phyloP scores from a whole-genome alignment of 495 filamentous ascomycete genomes.

The Copromyces sp. region DNA sequence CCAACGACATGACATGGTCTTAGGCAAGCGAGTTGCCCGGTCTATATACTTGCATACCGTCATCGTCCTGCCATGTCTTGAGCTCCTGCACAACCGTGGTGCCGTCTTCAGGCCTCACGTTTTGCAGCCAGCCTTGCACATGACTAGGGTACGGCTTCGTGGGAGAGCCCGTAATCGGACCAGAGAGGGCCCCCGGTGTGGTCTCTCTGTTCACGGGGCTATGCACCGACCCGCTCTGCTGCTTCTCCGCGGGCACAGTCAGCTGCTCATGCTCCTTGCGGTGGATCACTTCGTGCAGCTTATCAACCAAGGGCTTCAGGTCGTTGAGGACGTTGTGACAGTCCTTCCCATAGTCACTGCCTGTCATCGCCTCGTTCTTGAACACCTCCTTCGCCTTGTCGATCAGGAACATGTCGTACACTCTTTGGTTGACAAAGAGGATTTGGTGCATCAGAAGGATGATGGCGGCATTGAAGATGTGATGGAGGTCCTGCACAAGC shows the following conservation, averaged over 20 bases:
- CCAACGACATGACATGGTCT: neutral
- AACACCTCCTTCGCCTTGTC: conserved; percentile 21
- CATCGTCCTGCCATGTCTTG: neutral
- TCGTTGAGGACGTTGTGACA: conserved; percentile 18
- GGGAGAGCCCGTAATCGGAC: neutral
- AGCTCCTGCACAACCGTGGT: neutral
- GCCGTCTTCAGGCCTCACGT: neutral
- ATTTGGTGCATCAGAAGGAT: conserved; percentile 30
- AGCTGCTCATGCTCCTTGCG: conserved; percentile 1
- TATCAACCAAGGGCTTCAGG: conserved; percentile 11
- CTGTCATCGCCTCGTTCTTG: conserved; percentile 13
- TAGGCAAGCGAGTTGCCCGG: neutral
- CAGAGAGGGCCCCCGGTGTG: neutral
- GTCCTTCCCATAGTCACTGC: conserved; percentile 19
- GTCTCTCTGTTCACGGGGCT: neutral
- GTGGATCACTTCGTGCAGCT: conserved; percentile 15
- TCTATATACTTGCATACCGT: neutral
- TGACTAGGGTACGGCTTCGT: neutral
- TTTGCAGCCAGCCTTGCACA: neutral
- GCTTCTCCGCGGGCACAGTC: conserved; percentile 6
- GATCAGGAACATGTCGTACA: conserved; percentile 15
- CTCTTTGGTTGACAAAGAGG: conserved; percentile 17
- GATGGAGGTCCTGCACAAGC: conserved; percentile 29
- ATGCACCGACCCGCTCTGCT: neutral
- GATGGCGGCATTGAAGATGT: conserved; percentile 35